Conservation (phyloP, 176 grass and related monocot genomes). For the Carex pumila region DNA sequence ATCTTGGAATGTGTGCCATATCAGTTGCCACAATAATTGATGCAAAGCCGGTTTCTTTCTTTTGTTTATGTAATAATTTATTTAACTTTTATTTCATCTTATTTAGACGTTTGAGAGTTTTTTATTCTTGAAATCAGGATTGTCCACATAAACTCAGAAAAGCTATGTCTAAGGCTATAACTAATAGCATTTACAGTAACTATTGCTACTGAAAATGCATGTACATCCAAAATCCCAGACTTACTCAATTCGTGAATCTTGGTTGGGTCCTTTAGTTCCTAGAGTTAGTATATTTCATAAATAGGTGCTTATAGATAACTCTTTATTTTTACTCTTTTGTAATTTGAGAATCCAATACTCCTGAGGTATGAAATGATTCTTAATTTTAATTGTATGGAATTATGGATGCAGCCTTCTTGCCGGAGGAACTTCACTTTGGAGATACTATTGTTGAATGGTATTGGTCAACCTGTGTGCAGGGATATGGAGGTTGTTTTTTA, state of each 20-base stretch:
- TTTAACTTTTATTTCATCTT: not conserved
- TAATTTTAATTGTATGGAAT: slow-evolving; percentile 2
- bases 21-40: not conserved
- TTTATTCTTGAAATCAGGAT: not conserved
- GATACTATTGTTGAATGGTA: slow-evolving; percentile 56
- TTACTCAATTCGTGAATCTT: not conserved
- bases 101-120: not conserved
- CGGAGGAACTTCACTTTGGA: slow-evolving; percentile 85
- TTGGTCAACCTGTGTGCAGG: slow-evolving; percentile 56
- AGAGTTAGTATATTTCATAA: not conserved
- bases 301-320: not conserved
- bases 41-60: not conserved
- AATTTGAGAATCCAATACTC: not conserved
- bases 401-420: slow-evolving; percentile 78
- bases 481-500: slow-evolving; percentile 55
- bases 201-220: not conserved
- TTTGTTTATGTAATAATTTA: not conserved
- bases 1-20: not conserved
- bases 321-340: not conserved
- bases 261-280: not conserved
- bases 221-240: not conserved
- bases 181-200: not conserved
- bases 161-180: not conserved
- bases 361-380: not conserved
- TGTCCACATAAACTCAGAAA: not conserved